Percentiles rank a stretch among this genome's conserved stretches.
These are phyloP conservation scores for Colletotrichum spinosum DNA, from an alignment of 2,329 filamentous ascomycete genomes.

Conservation along the genomic window DNA sequence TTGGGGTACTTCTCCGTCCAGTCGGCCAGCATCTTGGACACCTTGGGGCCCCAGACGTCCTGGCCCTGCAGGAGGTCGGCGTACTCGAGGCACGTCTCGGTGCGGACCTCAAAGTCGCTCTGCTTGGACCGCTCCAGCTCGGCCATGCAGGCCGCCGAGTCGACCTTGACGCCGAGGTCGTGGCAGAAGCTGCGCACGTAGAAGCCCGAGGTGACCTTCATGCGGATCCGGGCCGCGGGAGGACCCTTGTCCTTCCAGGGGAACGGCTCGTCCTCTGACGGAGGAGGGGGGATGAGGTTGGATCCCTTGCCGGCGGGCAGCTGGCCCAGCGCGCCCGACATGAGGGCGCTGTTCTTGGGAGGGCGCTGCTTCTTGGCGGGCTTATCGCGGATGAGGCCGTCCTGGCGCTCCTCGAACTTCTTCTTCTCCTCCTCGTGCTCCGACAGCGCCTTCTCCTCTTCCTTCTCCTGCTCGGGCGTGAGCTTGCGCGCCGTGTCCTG, in stretches of 20 bases:
- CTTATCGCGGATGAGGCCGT: constrained; percentile 66
- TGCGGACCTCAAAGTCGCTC: constrained; percentile 79
- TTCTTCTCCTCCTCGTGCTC: constrained; percentile 69
- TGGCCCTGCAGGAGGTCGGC: constrained; percentile 81
- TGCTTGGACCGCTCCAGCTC: constrained; percentile 85
- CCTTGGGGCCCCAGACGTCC: constrained; percentile 82
- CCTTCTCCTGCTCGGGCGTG: constrained; percentile 65
- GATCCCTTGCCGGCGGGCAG: constrained; percentile 63
- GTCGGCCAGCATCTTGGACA: constrained; percentile 61
- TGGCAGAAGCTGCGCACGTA: constrained; percentile 96
- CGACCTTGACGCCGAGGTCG: constrained; percentile 86
- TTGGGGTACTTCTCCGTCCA: constrained; percentile 50
- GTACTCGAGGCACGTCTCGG: constrained; percentile 81
- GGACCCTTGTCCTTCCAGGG: constrained; percentile 73
- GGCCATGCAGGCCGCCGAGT: constrained; percentile 87
- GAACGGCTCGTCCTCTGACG: constrained; percentile 60
- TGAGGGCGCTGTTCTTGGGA: constrained; percentile 56
- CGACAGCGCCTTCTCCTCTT: constrained; percentile 65
- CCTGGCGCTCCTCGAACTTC: constrained; percentile 68
- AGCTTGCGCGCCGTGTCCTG: constrained; percentile 62
- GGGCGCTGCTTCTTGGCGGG: constrained; percentile 53
- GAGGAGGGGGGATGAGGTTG: constrained; percentile 64
- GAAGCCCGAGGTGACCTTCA: constrained; percentile 96
- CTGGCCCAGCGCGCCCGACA: constrained; percentile 68
- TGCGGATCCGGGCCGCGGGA: constrained; percentile 83